These are phyloP conservation scores for Fusarium sp. DNA, from an alignment of 2,329 filamentous ascomycete species.

Conservation along the genomic window DNA sequence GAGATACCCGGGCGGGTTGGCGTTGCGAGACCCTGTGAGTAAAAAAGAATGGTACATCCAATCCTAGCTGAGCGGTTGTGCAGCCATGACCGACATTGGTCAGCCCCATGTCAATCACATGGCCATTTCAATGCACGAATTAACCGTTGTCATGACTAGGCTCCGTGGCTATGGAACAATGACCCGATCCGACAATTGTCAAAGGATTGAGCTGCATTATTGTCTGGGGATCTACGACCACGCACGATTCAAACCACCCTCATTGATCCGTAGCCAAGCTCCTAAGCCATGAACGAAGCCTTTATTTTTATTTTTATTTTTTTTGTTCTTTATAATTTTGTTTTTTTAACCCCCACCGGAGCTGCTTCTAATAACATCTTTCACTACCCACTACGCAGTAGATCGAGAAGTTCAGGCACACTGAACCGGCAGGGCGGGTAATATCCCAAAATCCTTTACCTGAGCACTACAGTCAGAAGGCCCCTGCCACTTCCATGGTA, in stretches of 20 bases:
- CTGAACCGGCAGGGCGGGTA: constrained; percentile 41
- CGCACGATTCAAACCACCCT: constrained; percentile 40
- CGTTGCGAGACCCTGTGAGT: constrained; percentile 29
- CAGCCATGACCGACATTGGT: constrained; percentile 40
- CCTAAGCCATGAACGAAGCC: constrained; percentile 19
- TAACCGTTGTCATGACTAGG: constrained; percentile 35
- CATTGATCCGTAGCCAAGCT: constrained; percentile 23
- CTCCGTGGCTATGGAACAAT: constrained; percentile 43
- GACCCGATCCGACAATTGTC: constrained; percentile 32
- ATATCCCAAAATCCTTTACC: constrained; percentile 37
- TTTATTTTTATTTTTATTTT: constrained; percentile 15
- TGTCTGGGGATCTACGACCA: constrained; percentile 25
- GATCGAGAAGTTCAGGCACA: constrained; percentile 44
- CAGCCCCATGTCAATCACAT: constrained; percentile 46
- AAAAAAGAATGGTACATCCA: constrained; percentile 41
- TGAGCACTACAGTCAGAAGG: constrained; percentile 40
- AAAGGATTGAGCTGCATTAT: constrained; percentile 22
- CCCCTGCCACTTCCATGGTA: constrained; percentile 50
- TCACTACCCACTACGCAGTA: constrained; percentile 13
- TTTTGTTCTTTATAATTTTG: too few species aligned
- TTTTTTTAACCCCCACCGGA: neutral
- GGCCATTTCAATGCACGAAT: constrained; percentile 40
- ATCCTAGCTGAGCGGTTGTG: constrained; percentile 40
- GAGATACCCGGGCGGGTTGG: constrained; percentile 25
- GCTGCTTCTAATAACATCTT: constrained; percentile 23